Base-by-base conservation (phyloP, 768 basidiomycete genomes). In the Gelatoporia subvermispora region DNA sequence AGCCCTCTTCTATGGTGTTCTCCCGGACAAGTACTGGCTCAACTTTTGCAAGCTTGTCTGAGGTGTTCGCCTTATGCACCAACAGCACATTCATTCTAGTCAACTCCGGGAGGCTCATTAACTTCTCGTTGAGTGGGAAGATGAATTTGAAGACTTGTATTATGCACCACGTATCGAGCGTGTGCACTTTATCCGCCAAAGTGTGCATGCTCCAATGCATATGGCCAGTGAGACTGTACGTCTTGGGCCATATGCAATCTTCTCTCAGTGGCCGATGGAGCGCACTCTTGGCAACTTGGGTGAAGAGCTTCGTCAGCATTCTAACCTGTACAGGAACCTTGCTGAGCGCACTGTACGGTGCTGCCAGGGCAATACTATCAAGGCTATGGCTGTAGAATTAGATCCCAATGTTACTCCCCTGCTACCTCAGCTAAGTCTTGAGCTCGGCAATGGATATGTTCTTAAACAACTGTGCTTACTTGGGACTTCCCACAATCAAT, bases 91-190 rank as follows among this genome's bases (percentile, higher is more conserved):
- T 9, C 13, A 34, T 15, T 10, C 20, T 0, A 35, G 50, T 4
- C 23, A 59, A 5, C 43, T 71, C 4, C 13, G 17, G 7, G 17
- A 51, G 1, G 67, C 62, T 0, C 64, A 71, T 9, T 10, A 13
- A 0, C 34, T 47, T 0, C 47, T 73, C 13, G 15, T 58, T 1
- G 38, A 58, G 9, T 73, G 67, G 49, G 47, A 51, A 1, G 40
- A 48, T 4, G 68, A 72, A 15, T 74, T 60, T 52, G 69, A 74
- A 51, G 17, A 43, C 0, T 46, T 71, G 0, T 74, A 74, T 50
- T 65, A 61, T 41, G 64, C 67, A 21, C 65, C 57, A 1, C 37
- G 45, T 0, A 2, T 31, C 18, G 58, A 25, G 7, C 58, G 37
- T 3, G 40, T 75, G 17, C 72, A 74, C 44, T 69, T 73, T 47